phyloP scores from a whole-genome alignment of 2,329 filamentous ascomycete species.

The Calonectria henricotiae region DNA sequence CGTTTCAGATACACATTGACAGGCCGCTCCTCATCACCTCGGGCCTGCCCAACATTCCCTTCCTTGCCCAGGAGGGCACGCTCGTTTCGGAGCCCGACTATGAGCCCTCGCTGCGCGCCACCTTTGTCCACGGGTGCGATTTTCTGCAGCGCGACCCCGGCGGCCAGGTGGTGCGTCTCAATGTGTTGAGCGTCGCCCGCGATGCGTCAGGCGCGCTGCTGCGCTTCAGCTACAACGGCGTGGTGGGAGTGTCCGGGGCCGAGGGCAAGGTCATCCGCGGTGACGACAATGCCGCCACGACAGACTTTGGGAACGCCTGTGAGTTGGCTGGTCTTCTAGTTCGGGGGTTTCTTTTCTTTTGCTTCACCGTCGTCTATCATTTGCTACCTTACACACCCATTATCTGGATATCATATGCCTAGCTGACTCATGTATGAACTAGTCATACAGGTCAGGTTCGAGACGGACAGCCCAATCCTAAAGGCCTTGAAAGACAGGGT shows the following conservation, averaged over 20 bases:
- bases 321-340: slow-evolving; percentile 41
- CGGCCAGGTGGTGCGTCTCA: slow-evolving; percentile 58
- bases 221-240: slow-evolving; percentile 59
- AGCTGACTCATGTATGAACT: neutral
- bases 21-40: slow-evolving; percentile 54
- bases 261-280: slow-evolving; percentile 57
- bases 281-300: slow-evolving; percentile 58
- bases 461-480: slow-evolving; percentile 58
- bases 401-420: neutral
- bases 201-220: slow-evolving; percentile 56
- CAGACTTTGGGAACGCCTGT: slow-evolving; percentile 61
- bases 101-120: slow-evolving; percentile 57
- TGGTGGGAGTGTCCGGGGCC: slow-evolving; percentile 56
- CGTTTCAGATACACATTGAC: slow-evolving; percentile 56
- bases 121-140: slow-evolving; percentile 60
- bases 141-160: slow-evolving; percentile 60
- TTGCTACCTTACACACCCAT: neutral
- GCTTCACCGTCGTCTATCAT: neutral
- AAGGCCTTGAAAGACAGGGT: slow-evolving; percentile 59
- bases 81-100: slow-evolving; percentile 59
- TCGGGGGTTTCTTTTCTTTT: slow-evolving; percentile 1
- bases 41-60: slow-evolving; percentile 57
- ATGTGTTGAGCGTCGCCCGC: slow-evolving; percentile 58
- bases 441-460: slow-evolving; percentile 60
- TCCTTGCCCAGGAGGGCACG: slow-evolving; percentile 53